Base-by-base conservation (phyloP, 345 rosid genomes). In the Streptanthus diversifolius region DNA sequence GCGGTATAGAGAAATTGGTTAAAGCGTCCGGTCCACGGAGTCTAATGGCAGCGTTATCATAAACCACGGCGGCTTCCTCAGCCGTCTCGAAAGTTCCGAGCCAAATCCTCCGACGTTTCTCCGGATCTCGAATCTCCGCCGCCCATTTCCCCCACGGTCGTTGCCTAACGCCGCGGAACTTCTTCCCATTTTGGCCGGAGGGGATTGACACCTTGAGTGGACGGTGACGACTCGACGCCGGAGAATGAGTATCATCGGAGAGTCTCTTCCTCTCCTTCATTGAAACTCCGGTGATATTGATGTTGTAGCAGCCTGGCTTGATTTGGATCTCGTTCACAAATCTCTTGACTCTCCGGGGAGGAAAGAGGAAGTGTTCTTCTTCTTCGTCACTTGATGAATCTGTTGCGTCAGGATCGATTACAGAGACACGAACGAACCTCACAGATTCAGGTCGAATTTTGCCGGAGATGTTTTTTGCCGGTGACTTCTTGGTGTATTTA, bases 101-200 rank as follows among this genome's bases (percentile, higher is more conserved):
- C 98, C 98, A 93, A 11, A 93, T 74, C 80, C 98, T 79, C 17
- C 82, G 87, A 4, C 92, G 88, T 55, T 80, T 81, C n/a, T 77
- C 87, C 0, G 98, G 98, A 86, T 93, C 98, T n/a, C 98, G 83
- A 76, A 93, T 93, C 88, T 93, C 98, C 5, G 98, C 98, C 2
- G 98, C 98, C 97, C 97, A 93, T 82, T 93, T 93, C 0, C 98
- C 98, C 98, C 98, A 93, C 0, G 98, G 98, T 74, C 98, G 80
- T 75, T 86, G 96, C 56, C 98, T 72, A 2, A 93, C 98, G 4
- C 98, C 98, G 0, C 98, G 86, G 60, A 79, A 93, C 88, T 93
- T 93, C 75, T 75, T 93, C 19, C 68, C 78, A 35, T 71, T 75
- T 72, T 56, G 69, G 21, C 65, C 69, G 5, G 76, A 33, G n/a